A percentile compares a stretch with the other conserved stretches of the same genome.
Conservation (phyloP, 805 yeast species). For the Myxozyma lipomycoides region DNA sequence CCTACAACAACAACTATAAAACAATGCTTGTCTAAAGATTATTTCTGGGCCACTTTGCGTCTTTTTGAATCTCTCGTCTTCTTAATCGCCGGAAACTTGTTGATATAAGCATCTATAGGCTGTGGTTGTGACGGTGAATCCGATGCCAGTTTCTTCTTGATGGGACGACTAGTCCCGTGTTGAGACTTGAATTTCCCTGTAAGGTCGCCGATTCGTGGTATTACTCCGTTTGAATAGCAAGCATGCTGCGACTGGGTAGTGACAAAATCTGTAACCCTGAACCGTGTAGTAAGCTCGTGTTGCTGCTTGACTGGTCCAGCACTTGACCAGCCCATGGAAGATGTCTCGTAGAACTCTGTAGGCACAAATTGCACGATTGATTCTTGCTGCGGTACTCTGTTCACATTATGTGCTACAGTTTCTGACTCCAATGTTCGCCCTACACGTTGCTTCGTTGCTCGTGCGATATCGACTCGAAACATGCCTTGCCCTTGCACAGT, state of each 20-base stretch:
- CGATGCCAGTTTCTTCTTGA: not conserved
- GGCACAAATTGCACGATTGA: not conserved
- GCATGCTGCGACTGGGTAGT: too few relatives aligned
- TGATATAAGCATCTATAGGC: not conserved
- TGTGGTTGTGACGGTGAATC: not conserved
- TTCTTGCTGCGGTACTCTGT: not conserved
- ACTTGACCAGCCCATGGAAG: conserved; percentile 18
- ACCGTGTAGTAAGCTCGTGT: conserved; percentile 16
- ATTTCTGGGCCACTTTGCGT: not conserved
- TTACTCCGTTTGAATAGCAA: too few relatives aligned
- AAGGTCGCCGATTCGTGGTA: too few relatives aligned
- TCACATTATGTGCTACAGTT: too few relatives aligned
- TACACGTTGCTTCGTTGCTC: too few relatives aligned
- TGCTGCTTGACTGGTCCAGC: conserved; percentile 14
- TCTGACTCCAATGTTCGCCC: too few relatives aligned
- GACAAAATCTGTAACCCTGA: not conserved
- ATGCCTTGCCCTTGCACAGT: not conserved
- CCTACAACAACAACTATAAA: not conserved
- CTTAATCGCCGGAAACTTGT: not conserved
- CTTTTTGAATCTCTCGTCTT: not conserved
- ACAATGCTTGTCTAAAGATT: not conserved
- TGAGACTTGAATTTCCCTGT: not conserved
- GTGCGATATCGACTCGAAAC: not conserved
- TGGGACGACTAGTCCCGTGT: not conserved
- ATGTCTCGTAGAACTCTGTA: not conserved